Base-by-base conservation (phyloP, 202 grass and related monocot species). In the Alloteropsis angusta region DNA sequence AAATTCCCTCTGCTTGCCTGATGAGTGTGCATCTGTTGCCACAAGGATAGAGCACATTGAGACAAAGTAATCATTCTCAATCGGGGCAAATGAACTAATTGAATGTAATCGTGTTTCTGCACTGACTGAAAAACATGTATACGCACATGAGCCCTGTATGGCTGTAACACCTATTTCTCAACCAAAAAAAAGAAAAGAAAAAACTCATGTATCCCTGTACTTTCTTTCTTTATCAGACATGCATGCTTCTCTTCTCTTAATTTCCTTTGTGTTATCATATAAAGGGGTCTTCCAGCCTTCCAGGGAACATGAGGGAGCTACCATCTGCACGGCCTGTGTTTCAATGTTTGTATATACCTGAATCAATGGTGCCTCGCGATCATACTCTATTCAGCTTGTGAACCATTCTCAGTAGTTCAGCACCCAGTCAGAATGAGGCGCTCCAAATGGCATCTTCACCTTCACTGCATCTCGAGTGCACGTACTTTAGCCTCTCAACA, bases 391-490 rank as follows among this genome's bases (percentile, higher is more conserved):
- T 79, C 63, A 88, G 70, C 41, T 22, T 76, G 58, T 63, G 79
- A 69, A 73, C 62, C 60, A 1, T 59, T 23, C 8, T 74, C 70
- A 80, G 36, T 35, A 48, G 46, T 50, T 50, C 48, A 39, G 49
- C 36, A 64, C 32, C 19, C 54, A 12, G 53, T 96, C 81, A 99
- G 82, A 96, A 88, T 16, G 91, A 81, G 53, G 88, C 80, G 66
- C 92, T 93, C 84, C 90, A 99, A 72, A 99, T 87, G 7, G 89
- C 96, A 14, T 87, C 90, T 35, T 96, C 88, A 68, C 96, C 96
- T 91, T 99, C 96, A 16, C 96, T 85, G 21, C 96, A 99, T 60
- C 90, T 87, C 26, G 62, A 56, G 65, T 99, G 92, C 63, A 99
- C 96, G 28, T 96, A 82, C 59, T 93, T 93, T 68, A 99, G 72